A percentile compares a stretch with the other conserved stretches of the same genome.
Evolutionary conservation across 2,329 filamentous ascomycete genomes (phyloP).

Genomic region (Cryphonectria carpinicola): DNA sequence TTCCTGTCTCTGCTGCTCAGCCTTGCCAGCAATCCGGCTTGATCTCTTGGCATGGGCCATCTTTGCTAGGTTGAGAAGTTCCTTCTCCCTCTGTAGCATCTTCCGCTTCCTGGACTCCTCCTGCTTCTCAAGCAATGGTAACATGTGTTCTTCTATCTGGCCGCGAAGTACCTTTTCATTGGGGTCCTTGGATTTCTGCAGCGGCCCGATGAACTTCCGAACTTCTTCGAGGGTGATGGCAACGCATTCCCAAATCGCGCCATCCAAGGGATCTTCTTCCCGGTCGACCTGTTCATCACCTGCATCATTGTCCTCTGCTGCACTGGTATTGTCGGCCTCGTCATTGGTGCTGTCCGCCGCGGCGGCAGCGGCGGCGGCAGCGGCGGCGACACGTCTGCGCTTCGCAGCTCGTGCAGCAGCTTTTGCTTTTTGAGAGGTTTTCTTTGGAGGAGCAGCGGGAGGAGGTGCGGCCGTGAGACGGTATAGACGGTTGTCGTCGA

Average conservation of each 20-base stretch:
- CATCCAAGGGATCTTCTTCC: constrained; percentile 68
- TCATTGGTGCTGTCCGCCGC: constrained; percentile 32
- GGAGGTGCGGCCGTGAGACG: constrained; percentile 77
- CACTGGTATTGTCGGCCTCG: constrained; percentile 42
- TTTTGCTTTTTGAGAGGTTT: constrained; percentile 68
- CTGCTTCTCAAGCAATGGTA: constrained; percentile 83
- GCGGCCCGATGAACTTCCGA: constrained; percentile 67
- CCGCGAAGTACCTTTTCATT: constrained; percentile 82
- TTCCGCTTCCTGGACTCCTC: constrained; percentile 75
- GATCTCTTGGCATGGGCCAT: constrained; percentile 94
- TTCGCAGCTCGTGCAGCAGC: constrained; percentile 71
- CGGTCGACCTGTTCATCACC: constrained; percentile 28
- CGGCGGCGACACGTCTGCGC: constrained; percentile 63
- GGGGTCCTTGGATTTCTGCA: constrained; percentile 76
- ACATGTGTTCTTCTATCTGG: constrained; percentile 74
- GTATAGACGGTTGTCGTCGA: constrained; percentile 94
- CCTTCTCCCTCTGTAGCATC: constrained; percentile 71
- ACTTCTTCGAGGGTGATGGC: constrained; percentile 83
- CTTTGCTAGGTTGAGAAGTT: constrained; percentile 80
- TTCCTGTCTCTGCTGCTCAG: constrained; percentile 76
- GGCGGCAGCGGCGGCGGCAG: constrained; percentile 39
- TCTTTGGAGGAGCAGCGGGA: constrained; percentile 59
- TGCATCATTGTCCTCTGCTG: constrained; percentile 38
- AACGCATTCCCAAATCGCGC: constrained; percentile 87
- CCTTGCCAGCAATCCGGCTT: constrained; percentile 81